Conservation (phyloP, 2,329 filamentous ascomycete genomes). For the Colletotrichum sp. region DNA sequence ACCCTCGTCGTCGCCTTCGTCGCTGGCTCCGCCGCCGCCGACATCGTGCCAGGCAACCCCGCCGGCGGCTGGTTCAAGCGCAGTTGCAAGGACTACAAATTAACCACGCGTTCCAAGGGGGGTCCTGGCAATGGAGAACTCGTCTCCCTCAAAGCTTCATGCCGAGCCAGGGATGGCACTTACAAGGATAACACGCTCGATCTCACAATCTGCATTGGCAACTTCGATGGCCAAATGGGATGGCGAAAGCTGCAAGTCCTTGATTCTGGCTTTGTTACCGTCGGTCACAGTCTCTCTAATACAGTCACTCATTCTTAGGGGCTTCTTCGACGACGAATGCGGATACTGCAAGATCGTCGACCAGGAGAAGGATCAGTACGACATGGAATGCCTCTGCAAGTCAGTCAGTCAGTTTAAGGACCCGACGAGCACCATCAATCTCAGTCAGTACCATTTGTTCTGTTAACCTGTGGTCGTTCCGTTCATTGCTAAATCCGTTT, state of each 20-base stretch:
- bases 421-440: background rate
- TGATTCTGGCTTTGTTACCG: background rate
- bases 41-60: background rate
- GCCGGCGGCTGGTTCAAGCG: background rate
- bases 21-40: background rate
- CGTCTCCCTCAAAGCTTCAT: background rate
- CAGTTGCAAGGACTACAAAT: background rate
- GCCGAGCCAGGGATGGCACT: background rate
- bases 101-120: background rate
- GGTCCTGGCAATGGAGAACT: background rate
- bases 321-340: background rate
- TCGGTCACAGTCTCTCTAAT: background rate
- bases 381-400: background rate
- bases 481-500: background rate
- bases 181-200: background rate
- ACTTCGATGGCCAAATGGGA: background rate
- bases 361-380: background rate
- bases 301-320: background rate
- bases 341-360: background rate
- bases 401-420: background rate
- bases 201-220: background rate
- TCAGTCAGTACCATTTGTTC: background rate
- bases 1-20: rapidly evolving
- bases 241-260: background rate
- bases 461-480: background rate